Base-by-base conservation (phyloP, 2,329 filamentous ascomycete genomes). In the Chaetomium olivaceum region DNA sequence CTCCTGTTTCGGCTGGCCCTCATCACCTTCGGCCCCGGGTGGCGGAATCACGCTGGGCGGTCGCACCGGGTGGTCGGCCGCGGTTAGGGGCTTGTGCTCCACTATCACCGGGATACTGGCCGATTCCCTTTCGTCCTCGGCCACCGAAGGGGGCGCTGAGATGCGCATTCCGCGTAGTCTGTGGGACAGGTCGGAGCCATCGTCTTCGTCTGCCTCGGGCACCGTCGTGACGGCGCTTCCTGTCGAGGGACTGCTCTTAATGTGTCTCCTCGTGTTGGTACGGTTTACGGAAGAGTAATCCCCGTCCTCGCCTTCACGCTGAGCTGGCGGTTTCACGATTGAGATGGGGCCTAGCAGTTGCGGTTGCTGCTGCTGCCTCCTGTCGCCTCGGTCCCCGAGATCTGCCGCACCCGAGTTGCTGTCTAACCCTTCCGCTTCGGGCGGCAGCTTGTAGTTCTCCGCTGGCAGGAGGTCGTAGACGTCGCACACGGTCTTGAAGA, bases 401-500 rank as follows among this genome's bases (percentile, higher is more conserved):
- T 63, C 56, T 11, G 60, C 62, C 74, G 74, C 23, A 68, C 67
- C 59, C 0, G 63, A 23, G 25, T 46, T 55, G 56, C 60, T 66
- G 46, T 94, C 91, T 1, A 92, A 80, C 0, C 93, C 94, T 77
- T 98, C 94, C 3, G 95, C 94, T 77, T 98, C 94, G 2, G 91
- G 87, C 0, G 95, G 94, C 54, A 99, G 88, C 67, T 96, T 98
- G 80, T 98, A 97, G 76, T 96, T 97, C 79, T 98, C 95, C 59
- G 92, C 89, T 1, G 93, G 93, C 33, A 99, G 88, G 67, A 98
- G 83, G 71, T 90, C 89, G 77, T 97, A 97, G 72, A 90, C 85
- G 76, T 99, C 95, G 77, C 94, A 98, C 25, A 98, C 93, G 0
- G 91, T 95, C 83, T 97, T 98, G 84, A 98, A 99, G 74, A 99